Evolutionary conservation across 1,139 yeast genomes (phyloP), one percentile per base, ranked within the genome.

Genomic region (Kodamaea plutei): DNA sequence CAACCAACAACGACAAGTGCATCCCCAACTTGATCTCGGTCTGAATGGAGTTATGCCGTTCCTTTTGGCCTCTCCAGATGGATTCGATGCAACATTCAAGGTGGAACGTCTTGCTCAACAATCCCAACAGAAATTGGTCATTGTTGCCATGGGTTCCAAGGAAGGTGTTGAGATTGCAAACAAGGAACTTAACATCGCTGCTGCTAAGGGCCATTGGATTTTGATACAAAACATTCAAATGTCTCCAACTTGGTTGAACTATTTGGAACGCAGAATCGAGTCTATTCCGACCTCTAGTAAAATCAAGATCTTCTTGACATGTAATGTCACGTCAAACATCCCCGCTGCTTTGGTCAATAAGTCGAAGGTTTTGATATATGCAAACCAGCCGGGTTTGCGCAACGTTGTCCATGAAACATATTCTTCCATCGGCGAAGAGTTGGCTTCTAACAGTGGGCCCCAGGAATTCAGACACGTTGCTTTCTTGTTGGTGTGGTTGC

Each of bases 221-320:
- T 46, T 87, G 21, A 55, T 88, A 26, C 95, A 88, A 50, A 88
- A 88, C 46, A 66, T 84, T 9, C 95, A 88, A 41, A 69, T 82
- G 66, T 74, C 94, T 0, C 62, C 73, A 1, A 54, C 53, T 5
- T 83, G 95, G 88, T 55, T 84, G 22, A 72, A 66, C 12, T 51
- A 60, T 9, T 52, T 84, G 14, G 80, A 74, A 28, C 70, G 69
- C 41, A 51, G 56, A 15, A 44, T 80, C 20, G 60, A 59, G 12
- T 43, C 52, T 0, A 25, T 62, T 5, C 23, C 33, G 7, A 20
- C 43, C 2, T 28, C 30, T 8, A 17, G 31, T 6, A 37, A 37
- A 35, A 79, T 80, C 50, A 68, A 72, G 34, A 39, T 84, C 20
- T 73, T 84, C 41, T 55, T 82, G 43, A 81, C 93, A 0, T 71